Percentiles rank a stretch among this genome's conserved stretches.
These are phyloP conservation scores for Picocystis sp. DNA, from an alignment of 163 green algal genomes.

Conservation along the genomic window DNA sequence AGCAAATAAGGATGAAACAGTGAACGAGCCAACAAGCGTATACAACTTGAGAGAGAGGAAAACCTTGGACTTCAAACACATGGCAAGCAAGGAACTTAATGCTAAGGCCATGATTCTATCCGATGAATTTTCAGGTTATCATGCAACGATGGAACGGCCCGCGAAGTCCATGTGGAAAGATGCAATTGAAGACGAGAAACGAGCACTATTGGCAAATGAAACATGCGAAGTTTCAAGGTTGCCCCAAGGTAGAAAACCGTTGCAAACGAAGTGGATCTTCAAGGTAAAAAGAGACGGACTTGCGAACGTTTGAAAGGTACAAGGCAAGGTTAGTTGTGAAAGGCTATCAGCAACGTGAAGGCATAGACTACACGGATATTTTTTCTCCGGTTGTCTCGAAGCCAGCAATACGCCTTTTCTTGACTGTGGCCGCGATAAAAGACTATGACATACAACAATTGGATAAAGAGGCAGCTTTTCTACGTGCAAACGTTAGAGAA, in stretches of 20 bases:
- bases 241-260: slow-evolving; percentile 13
- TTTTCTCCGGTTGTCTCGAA: background rate
- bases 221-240: slow-evolving; percentile 12
- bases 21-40: background rate
- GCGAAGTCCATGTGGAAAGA: slow-evolving; percentile 1
- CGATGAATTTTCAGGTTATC: background rate
- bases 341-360: slow-evolving; percentile 8
- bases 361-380: slow-evolving; percentile 2
- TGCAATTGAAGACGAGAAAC: slow-evolving; percentile 11
- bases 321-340: slow-evolving; percentile 27
- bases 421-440: too few species aligned
- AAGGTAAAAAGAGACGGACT: slow-evolving; percentile 29
- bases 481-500: too few species aligned
- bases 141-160: slow-evolving; percentile 2
- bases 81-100: too few species aligned
- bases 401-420: too few species aligned
- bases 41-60: slow-evolving; percentile 5
- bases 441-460: too few species aligned
- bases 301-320: slow-evolving; percentile 27
- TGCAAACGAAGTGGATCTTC: slow-evolving; percentile 30
- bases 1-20: too few species aligned
- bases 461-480: too few species aligned
- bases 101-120: too few species aligned
- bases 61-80: too few species aligned
- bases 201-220: slow-evolving; percentile 9